Conservation (phyloP, 805 yeast genomes). For the Teunomyces aglyptinius region DNA sequence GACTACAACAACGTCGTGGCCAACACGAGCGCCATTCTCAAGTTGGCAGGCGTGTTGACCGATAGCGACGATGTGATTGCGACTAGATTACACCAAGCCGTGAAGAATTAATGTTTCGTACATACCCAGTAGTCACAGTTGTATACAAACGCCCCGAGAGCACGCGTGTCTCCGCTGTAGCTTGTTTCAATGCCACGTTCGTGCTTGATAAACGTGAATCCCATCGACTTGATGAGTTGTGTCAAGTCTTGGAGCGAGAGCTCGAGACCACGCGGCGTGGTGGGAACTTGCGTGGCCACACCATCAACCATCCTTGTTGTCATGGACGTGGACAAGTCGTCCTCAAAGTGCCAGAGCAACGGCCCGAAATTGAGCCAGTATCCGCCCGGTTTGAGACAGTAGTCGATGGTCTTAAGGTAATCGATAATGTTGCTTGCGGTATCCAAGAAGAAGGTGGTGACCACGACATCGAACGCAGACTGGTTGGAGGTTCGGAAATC, state of each 20-base stretch:
- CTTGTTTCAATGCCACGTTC: constrained; percentile 46
- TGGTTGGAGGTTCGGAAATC: constrained; percentile 42
- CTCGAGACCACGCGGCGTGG: constrained; percentile 56
- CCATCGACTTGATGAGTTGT: constrained; percentile 43
- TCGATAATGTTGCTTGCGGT: constrained; percentile 61
- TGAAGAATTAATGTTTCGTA: constrained; percentile 18
- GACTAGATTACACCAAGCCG: constrained; percentile 21
- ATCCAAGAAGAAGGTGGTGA: constrained; percentile 63
- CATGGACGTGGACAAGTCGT: constrained; percentile 31
- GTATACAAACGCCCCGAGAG: constrained; percentile 56
- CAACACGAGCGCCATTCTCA: constrained; percentile 57
- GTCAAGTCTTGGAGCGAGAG: constrained; percentile 55
- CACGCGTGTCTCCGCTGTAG: constrained; percentile 51
- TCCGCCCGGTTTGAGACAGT: constrained; percentile 46
- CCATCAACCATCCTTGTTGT: constrained; percentile 16
- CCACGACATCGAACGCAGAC: constrained; percentile 42
- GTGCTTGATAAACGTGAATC: constrained; percentile 49
- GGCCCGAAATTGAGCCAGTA: constrained; percentile 70
- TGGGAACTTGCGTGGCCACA: constrained; percentile 23
- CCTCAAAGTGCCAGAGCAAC: constrained; percentile 69
- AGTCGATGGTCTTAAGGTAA: constrained; percentile 48
- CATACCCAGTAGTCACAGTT: constrained; percentile 73
- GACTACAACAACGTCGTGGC: constrained; percentile 51
- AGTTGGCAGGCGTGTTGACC: constrained; percentile 60
- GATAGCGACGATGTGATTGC: constrained; percentile 26